Evolutionary conservation across 192 early-diverging fungal genomes (phyloP).

Genomic region (Umbelopsis vinacea): DNA sequence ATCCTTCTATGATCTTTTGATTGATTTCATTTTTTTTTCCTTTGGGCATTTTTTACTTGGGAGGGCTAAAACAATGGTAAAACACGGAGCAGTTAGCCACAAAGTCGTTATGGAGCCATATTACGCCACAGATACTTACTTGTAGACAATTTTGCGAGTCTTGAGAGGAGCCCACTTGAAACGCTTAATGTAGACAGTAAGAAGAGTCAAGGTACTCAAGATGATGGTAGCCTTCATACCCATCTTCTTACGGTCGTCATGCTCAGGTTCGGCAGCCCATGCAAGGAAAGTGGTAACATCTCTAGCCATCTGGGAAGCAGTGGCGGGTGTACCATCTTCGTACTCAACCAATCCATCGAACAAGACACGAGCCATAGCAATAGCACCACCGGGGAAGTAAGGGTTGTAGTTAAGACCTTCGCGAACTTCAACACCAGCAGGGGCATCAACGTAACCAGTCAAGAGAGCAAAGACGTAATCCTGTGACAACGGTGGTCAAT

Average conservation of each 20-base stretch:
- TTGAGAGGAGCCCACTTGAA: constrained; percentile 93
- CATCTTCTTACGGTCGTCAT: constrained; percentile 96
- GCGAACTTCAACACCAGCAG: constrained; percentile 90
- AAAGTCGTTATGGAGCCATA: too few relatives aligned
- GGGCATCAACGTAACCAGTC: constrained; percentile 93
- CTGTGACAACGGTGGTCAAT: constrained; percentile 37
- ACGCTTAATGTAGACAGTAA: constrained; percentile 91
- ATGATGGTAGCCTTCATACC: constrained; percentile 88
- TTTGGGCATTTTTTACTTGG: neutral
- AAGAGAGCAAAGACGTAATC: constrained; percentile 96
- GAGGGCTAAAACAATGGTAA: neutral
- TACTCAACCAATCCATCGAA: constrained; percentile 96
- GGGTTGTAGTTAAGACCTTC: constrained; percentile 99
- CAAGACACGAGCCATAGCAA: constrained; percentile 92
- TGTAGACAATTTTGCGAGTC: constrained; percentile 90
- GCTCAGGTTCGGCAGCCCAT: constrained; percentile 97
- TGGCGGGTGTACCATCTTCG: constrained; percentile 96
- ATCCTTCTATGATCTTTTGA: neutral
- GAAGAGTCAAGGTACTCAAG: constrained; percentile 66
- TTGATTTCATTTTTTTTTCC: neutral
- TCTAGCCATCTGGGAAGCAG: constrained; percentile 95
- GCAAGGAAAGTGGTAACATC: constrained; percentile 93
- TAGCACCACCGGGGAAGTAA: constrained; percentile 98
- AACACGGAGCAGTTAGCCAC: too few relatives aligned
- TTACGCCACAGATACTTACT: constrained; percentile 29